Evolutionary conservation across 1,139 yeast genomes (phyloP), one percentile per base, ranked within the genome.

Genomic region (Tardiomyces digboiensis): DNA sequence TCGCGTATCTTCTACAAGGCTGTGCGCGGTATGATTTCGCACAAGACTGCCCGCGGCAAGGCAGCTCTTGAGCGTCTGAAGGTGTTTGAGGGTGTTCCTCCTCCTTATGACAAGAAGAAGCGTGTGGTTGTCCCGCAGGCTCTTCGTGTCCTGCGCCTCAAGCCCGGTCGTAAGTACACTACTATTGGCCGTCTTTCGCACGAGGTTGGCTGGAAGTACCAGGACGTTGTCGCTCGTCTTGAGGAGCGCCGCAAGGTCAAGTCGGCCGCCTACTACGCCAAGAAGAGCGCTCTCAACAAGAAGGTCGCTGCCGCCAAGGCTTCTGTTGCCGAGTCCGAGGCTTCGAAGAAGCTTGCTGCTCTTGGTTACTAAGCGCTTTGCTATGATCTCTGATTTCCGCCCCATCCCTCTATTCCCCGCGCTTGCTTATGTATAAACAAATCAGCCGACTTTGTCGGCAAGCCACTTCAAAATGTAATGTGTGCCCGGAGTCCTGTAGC

Each of bases 111-210:
- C 91, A 88, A 83, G 79, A 85, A 87, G 88, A 89, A 91, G 95
- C 87, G 96, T 75, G 97, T 89, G 70, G 99, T 91, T 64, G 99
- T 91, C 68, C 99, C 99, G 72, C 96, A 88, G 79, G 98, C 99
- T 69, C 82, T 91, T 70, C 89, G 99, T 79, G 96, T 93, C 64
- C 80, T 91, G 74, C 88, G 98, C 83, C 85, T 91, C 76, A 89
- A 88, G 79, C 98, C 89, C 73, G 99, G 99, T 73, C 89, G 98
- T 84, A 91, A 91, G 78, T 91, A 82, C 95, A 86, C 97, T 75
- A 86, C 97, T 60, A 88, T 93, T 64, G 95, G 95, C 72, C 88
- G 91, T 74, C 81, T 89, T 71, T 83, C 96, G 59, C 74, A 93
- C 65, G 83, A 96, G 68, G 97, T 91, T 64, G 99, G 99, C 73